Conservation (phyloP, 768 basidiomycete species). For the Lyophyllum atratum region DNA sequence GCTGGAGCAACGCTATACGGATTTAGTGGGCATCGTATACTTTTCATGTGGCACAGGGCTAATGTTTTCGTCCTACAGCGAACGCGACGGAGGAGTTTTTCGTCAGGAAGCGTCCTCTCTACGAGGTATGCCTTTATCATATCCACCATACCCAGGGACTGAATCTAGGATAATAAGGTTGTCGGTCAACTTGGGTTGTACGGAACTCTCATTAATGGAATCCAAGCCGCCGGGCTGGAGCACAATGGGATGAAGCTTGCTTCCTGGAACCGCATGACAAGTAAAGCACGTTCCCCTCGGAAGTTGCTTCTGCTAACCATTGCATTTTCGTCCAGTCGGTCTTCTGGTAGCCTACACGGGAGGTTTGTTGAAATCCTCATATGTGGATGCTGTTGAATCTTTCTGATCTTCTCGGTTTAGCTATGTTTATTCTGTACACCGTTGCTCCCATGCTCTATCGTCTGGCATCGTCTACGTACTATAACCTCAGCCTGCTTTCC, state of each 20-base stretch:
- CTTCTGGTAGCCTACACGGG: conserved; percentile 41
- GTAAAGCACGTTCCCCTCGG: conserved; percentile 39
- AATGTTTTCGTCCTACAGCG: conserved; percentile 40
- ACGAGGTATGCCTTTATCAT: conserved; percentile 49
- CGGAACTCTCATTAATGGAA: conserved; percentile 77
- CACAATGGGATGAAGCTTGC: conserved; percentile 64
- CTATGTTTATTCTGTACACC: conserved; percentile 86
- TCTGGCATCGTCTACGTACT: conserved; percentile 83
- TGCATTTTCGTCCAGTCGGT: conserved; percentile 35
- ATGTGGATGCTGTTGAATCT: neutral
- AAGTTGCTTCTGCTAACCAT: neutral
- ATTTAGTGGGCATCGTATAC: conserved; percentile 57
- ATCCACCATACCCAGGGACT: neutral
- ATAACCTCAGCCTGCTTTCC: conserved; percentile 82
- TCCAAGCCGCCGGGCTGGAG: conserved; percentile 77
- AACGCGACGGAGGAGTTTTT: conserved; percentile 91
- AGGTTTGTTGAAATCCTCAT: conserved; percentile 25
- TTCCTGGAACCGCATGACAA: conserved; percentile 72
- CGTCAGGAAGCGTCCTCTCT: conserved; percentile 76
- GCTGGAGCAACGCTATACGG: conserved; percentile 85
- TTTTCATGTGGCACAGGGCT: neutral
- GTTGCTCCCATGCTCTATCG: conserved; percentile 86
- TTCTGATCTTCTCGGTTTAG: conserved; percentile 31
- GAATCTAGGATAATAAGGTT: conserved; percentile 40
- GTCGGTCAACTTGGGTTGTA: conserved; percentile 87